Evolutionary conservation across 1,284 basidiomycete genomes (phyloP).

Genomic region (Leccinum fallax): DNA sequence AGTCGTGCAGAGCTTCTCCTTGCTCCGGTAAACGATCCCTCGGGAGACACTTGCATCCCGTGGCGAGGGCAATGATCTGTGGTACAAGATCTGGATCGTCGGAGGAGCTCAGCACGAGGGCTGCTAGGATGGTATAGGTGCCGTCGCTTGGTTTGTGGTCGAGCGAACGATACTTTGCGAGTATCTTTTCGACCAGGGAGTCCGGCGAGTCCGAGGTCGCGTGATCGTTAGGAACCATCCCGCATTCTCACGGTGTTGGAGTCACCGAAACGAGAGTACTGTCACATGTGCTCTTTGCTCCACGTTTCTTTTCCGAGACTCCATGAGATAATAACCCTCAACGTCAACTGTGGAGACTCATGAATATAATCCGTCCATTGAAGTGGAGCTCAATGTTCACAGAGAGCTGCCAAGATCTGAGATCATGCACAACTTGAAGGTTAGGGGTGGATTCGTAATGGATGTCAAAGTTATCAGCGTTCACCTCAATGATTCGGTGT

Average conservation of each 20-base stretch:
- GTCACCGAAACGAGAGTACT: not conserved
- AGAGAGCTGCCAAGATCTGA: not conserved
- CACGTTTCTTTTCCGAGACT: no score
- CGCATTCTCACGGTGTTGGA: not conserved
- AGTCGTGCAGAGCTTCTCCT: slow-evolving; percentile 89
- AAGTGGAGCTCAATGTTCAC: not conserved
- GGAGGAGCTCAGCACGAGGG: slow-evolving; percentile 49
- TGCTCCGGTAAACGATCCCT: slow-evolving; percentile 56
- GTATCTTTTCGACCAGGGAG: slow-evolving; percentile 37
- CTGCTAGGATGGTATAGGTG: slow-evolving; percentile 64
- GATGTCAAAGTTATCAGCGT: not conserved
- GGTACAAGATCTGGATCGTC: slow-evolving; percentile 13
- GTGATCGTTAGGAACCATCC: slow-evolving; percentile 1
- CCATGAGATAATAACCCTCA: not conserved
- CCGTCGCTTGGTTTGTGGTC: slow-evolving; percentile 49
- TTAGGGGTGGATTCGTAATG: not conserved
- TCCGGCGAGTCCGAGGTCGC: slow-evolving; percentile 8
- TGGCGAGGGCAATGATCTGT: slow-evolving; percentile 73
- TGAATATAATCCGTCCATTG: not conserved
- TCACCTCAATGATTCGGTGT: not conserved
- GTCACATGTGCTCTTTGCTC: no score
- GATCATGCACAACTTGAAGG: not conserved
- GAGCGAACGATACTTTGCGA: slow-evolving; percentile 47
- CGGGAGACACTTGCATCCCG: slow-evolving; percentile 89
- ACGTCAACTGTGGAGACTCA: not conserved